Evolutionary conservation across 345 rosid genomes (phyloP).

Genomic region (Linum lewisii): DNA sequence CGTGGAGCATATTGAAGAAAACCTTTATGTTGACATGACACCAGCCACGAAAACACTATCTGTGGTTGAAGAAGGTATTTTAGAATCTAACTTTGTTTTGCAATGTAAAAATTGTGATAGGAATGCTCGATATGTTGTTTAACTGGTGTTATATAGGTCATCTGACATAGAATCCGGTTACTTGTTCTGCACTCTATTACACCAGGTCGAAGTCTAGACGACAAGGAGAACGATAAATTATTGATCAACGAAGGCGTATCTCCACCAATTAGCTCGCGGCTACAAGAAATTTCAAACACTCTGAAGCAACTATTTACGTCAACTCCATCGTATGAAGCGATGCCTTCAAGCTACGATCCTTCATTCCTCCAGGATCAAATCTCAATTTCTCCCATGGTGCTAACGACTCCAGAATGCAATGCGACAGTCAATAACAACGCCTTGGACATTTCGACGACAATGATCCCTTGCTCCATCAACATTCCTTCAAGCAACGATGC

Average conservation of each 20-base stretch:
- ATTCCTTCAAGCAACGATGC: too few relatives aligned
- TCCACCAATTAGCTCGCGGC: constrained; percentile 43
- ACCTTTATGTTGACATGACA: neutral
- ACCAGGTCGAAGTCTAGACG: constrained; percentile 25
- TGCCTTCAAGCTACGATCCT: constrained; percentile 19
- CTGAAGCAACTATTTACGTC: constrained; percentile 40
- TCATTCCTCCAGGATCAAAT: neutral
- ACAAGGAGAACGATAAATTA: constrained; percentile 34
- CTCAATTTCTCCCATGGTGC: too few relatives aligned
- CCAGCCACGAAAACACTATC: constrained; percentile 16
- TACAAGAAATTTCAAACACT: constrained; percentile 45
- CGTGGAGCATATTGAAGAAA: neutral
- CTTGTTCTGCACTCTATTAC: neutral
- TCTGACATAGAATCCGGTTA: too few relatives aligned
- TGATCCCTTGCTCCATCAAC: too few relatives aligned
- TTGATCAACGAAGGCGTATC: constrained; percentile 27
- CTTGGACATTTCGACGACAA: too few relatives aligned
- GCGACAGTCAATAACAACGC: too few relatives aligned
- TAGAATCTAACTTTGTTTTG: neutral
- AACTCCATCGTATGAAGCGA: constrained; percentile 17
- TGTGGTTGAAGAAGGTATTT: constrained; percentile 26
- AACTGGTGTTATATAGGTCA: neutral
- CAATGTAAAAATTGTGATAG: neutral
- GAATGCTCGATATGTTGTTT: neutral
- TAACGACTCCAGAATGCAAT: too few relatives aligned